Evolutionary conservation across 2,329 filamentous ascomycete species (phyloP).

Genomic region (Aspergillus sp.): DNA sequence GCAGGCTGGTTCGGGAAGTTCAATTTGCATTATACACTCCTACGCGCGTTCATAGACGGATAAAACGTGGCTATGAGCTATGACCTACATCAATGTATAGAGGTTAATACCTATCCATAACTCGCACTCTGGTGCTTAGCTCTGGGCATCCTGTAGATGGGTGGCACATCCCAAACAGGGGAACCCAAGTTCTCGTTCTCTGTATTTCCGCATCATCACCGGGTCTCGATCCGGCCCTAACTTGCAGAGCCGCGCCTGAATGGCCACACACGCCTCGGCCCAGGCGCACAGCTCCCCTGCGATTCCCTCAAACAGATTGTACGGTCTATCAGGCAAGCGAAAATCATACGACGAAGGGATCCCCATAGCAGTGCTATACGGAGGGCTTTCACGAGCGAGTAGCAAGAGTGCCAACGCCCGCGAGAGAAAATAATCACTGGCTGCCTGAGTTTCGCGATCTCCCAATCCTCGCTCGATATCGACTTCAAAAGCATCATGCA

Average conservation of each 20-base stretch:
- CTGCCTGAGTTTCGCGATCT: too few species aligned
- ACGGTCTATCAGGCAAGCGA: conserved; percentile 34
- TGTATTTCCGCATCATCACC: conserved; percentile 2
- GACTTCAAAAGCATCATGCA: conserved; percentile 27
- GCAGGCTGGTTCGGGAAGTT: too few species aligned
- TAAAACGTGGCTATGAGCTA: too few species aligned
- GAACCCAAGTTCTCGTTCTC: conserved; percentile 13
- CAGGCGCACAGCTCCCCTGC: conserved; percentile 35
- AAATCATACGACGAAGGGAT: conserved; percentile 19
- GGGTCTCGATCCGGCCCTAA: conserved; percentile 14
- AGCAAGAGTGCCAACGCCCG: conserved; percentile 30
- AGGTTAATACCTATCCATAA: too few species aligned
- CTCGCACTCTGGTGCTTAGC: too few species aligned
- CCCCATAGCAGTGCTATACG: conserved; percentile 20
- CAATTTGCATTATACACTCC: too few species aligned
- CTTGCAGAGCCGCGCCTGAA: conserved; percentile 27
- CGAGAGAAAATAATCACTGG: conserved; percentile 31
- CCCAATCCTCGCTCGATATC: conserved; percentile 5
- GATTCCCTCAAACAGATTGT: conserved; percentile 34
- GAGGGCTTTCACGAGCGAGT: conserved; percentile 30
- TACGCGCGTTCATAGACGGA: too few species aligned
- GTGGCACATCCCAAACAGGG: conserved; percentile 7
- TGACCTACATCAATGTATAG: too few species aligned
- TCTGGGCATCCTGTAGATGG: too few species aligned
- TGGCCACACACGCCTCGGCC: conserved; percentile 31